Evolutionary conservation across 2,329 filamentous ascomycete species (phyloP), one percentile per base, ranked within the genome.

Genomic region (Stemphylium vesicarium): DNA sequence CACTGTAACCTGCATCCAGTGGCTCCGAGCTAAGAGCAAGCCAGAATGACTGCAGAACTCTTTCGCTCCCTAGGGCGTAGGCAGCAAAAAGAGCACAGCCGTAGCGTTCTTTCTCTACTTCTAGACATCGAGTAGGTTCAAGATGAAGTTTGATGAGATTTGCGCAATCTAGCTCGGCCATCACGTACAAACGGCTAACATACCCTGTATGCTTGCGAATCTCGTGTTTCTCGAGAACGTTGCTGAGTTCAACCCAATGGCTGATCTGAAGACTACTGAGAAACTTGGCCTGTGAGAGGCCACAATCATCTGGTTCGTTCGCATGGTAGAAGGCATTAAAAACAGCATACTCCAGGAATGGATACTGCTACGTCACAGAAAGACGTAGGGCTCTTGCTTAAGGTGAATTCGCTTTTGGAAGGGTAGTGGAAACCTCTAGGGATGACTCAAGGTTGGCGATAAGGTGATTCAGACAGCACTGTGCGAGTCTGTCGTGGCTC

Each of bases 311-410:
- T 9, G 41, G 29, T 13, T 15, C 7, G 11, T 44, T 13, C 11
- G 41, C 4, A 15, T 44, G 41, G 29, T 44, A 33, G 16, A 44
- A 24, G n/a, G 33, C 10, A 18, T 15, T 44, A 1, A 10, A 3
- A 13, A 75, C 64, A 15, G 80, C 75, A 60, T 84, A 83, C 43
- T 77, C 57, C 5, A 85, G 66, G 40, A 85, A 82, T 1, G 81
- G 78, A 48, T 75, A 79, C 11, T 57, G 60, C 2, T 44, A 6
- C 1, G 16, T 52, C 10, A 65, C 59, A 31, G 29, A 33, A 11
- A 39, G 38, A 47, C 58, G 56, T 4, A 56, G 4, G 35, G 1
- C 26, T 44, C 16, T 32, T 16, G 56, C 55, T 38, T 53, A 3
- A 11, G 2, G 24, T 6, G 38, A 41, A 16, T 46, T 55, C 4